Base-by-base conservation (phyloP, 164 flowering plant genomes). In the Nymphaea colorata region DNA sequence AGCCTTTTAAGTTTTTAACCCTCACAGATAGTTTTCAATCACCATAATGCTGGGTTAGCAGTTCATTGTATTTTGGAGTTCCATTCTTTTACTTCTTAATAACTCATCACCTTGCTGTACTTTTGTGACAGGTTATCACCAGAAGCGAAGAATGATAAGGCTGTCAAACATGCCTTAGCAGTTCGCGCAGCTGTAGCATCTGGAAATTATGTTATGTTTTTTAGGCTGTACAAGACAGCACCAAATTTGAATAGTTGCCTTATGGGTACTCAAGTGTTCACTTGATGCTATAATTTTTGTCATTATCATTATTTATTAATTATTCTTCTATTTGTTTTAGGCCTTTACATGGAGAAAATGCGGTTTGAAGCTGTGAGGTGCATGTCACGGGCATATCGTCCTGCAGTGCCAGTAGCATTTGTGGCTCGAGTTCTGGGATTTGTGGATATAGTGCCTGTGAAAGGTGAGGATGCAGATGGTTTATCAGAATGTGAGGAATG, bases 351-450 rank as follows among this genome's bases (percentile, higher is more conserved):
- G 53, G 99, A 94, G 75, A 94, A 88, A 82, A 91, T 91, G 86
- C 89, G 98, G 6, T 94, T 77, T 75, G 85, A 84, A 64, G 99
- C 98, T 68, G 84, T 90, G 67, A 88, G 67, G 75, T 94, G 96
- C 79, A 91, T 94, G 81, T 79, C 91, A 71, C 88, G 93, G 68
- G 83, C 98, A 5, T 91, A 92, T 76, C 98, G 98, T 15, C 99
- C 99, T 18, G 75, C 89, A 8, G 79, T 90, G 60, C 94, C 99
- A 71, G 89, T 91, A 64, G 61, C 84, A 11, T 88, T 87, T 70
- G 72, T 91, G 64, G 83, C 92, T 51, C 87, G 85, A 74, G 87
- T 84, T 74, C 74, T 94, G 75, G 93, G 99, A 61, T 94, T 94
- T 71, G 59, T 78, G 3, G 78, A 73, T 72, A 66, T 47, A 57